Evolutionary conservation across 1,139 yeast species (phyloP), one percentile per base, ranked within the genome.

Genomic region (Wickerhamomyces sp.): DNA sequence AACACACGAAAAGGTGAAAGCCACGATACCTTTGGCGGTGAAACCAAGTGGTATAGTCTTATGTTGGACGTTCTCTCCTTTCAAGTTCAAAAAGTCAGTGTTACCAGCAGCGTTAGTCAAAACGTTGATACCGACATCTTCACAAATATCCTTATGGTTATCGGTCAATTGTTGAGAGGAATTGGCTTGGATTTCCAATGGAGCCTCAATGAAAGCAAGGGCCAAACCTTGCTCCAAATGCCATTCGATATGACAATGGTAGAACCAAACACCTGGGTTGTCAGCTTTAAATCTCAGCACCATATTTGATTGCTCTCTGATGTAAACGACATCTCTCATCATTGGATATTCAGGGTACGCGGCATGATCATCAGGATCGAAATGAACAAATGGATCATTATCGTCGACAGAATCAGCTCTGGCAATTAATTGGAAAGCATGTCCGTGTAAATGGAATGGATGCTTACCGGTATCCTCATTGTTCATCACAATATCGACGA

Each of bases 231-330:
- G 95, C 51, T 76, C 78, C 66, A 87, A 72, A 65, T 87, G 96
- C 96, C 96, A 87, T 53, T 87, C 95, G 47, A 87, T 80, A 53
- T 87, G 96, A 63, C 96, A 88, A 59, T 87, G 96, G 85, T 87
- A 87, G 53, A 82, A 69, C 94, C 95, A 86, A 27, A 85, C 87
- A 52, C 95, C 95, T 19, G 95, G 95, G 58, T 86, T 85, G 52
- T 81, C 77, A 34, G 94, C 86, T 46, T 68, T 71, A 62, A 85
- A 84, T 53, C 95, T 68, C 16, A 72, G 58, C n/a, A 71, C 74
- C 52, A 86, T 70, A 59, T 79, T 78, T 21, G 89, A 84, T 49
- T 78, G 79, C 21, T 84, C 78, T 45, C 72, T 70, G 23, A 81
- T 77, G 48, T 68, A 72, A 16, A 76, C 70, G 2, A 86, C 77